Evolutionary conservation across 176 grass and related monocot genomes (phyloP), one percentile per base, ranked within the genome.

Genomic region (Hordeum vulgare): DNA sequence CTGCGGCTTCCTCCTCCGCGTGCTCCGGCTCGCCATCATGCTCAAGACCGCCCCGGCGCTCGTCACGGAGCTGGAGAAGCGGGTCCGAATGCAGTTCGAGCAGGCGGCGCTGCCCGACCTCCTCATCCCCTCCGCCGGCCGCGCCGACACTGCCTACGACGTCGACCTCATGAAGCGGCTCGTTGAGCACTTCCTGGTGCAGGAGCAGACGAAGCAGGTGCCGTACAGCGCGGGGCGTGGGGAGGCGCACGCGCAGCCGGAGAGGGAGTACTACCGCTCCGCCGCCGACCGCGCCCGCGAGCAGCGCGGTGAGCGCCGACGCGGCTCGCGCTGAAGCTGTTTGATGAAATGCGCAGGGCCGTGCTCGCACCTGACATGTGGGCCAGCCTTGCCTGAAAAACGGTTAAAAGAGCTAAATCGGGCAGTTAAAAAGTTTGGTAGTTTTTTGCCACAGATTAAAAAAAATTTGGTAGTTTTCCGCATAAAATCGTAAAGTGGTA

Each of bases 51-150:
- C 93, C 28, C 96, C 91, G 0, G 96, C 96, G 20, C 79, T 99
- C 62, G 96, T 96, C n/a, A 96, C 93, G 1, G 96, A 99, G 81
- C 84, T 99, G 47, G 96, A 99, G 89, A 99, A 99, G 80, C 86
- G 96, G 77, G 93, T 96, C 8, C 93, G 96, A 3, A 99, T 99
- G 96, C 96, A 99, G 91, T 85, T 99, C 12, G 96, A 99, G 80
- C 96, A 99, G 40, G 89, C 96, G 10, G 65, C 62, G 14, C 68
- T 92, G 12, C 66, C 85, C 0, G 93, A 99, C 74, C 87, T 99
- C 2, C 80, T 96, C 47, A 85, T 99, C 39, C 93, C 96, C 0
- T 96, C 93, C 42, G 94, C 87, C 81, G 88, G 89, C 64, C 86
- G 82, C 61, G 64, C 77, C 57, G 93, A 99, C 36, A 99, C 96